Evolutionary conservation across 1,284 basidiomycete genomes (phyloP).

Genomic region (Cutaneotrichosporon sp.): DNA sequence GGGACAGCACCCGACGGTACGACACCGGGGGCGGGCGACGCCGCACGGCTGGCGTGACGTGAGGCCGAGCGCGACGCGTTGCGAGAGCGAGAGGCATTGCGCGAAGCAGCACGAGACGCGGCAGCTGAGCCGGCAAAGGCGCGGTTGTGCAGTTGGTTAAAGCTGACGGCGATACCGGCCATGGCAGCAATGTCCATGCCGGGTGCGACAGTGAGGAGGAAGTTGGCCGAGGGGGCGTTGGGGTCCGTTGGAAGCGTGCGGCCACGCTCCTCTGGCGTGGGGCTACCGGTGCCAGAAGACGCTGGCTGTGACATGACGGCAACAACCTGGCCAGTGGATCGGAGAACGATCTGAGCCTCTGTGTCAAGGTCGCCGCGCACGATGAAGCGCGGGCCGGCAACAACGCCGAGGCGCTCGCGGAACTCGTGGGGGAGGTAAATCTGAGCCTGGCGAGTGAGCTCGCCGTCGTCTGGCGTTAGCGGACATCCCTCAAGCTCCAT

Average conservation of each 20-base stretch:
- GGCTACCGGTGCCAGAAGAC: too few species aligned
- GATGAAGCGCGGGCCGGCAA: conserved; percentile 5
- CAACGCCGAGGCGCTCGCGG: background rate
- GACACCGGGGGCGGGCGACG: background rate
- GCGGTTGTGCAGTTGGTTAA: conserved; percentile 43
- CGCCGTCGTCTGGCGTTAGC: background rate
- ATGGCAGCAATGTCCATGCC: conserved; percentile 49
- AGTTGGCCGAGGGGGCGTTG: too few species aligned
- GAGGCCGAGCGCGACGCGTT: background rate
- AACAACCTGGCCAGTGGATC: conserved; percentile 8
- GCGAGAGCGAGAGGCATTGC: background rate
- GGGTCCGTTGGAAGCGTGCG: too few species aligned
- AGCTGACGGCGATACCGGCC: conserved; percentile 48
- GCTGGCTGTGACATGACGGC: too few species aligned
- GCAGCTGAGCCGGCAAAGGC: background rate
- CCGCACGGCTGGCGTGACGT: too few species aligned
- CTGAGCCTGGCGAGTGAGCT: background rate
- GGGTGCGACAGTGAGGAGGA: conserved; percentile 46
- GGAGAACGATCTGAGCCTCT: background rate
- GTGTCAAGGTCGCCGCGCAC: conserved; percentile 7
- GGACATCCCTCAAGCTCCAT: too few species aligned
- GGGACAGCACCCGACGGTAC: too few species aligned
- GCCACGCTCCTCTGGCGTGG: background rate
- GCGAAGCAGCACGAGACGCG: background rate
- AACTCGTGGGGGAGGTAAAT: background rate